phyloP scores from a whole-genome alignment of 169 alveolate genomes.

The Eimeria brunetti region DNA sequence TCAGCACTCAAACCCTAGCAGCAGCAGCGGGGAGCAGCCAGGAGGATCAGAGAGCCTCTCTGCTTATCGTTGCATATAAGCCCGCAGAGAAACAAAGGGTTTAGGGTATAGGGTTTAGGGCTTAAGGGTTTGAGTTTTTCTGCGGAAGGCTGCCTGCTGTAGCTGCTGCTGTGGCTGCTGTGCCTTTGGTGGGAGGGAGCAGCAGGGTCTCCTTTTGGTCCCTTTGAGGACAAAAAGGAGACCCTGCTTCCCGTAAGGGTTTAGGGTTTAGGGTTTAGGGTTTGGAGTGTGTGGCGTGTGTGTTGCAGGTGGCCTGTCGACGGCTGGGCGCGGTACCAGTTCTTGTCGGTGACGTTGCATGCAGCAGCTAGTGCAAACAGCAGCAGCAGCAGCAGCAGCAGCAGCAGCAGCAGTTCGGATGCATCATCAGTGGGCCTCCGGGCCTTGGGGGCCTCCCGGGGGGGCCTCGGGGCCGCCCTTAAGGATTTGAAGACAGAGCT shows the following conservation, averaged over 20 bases:
- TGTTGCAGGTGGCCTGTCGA: slow-evolving; percentile 69
- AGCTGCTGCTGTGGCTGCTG: not conserved
- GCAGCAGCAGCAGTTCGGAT: not conserved
- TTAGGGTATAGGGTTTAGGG: slow-evolving; percentile 1
- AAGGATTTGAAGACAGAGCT: slow-evolving; percentile 61
- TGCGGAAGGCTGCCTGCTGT: not conserved
- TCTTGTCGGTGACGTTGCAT: not conserved
- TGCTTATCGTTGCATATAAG: not conserved
- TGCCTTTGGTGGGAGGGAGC: not conserved
- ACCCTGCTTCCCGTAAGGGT: too few relatives aligned
- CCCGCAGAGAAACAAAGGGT: not conserved
- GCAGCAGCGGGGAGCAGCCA: not conserved
- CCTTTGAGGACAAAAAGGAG: not conserved
- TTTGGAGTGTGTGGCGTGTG: not conserved
- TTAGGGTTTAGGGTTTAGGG: not conserved
- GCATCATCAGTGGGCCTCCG: not conserved
- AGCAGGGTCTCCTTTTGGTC: not conserved
- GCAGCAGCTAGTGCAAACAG: not conserved
- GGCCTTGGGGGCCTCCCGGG: not conserved
- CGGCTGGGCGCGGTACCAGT: slow-evolving; percentile 49
- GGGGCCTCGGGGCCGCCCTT: slow-evolving; percentile 15
- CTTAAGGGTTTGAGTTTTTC: not conserved
- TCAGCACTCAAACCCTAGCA: not conserved
- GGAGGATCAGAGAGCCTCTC: not conserved
- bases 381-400: not conserved